phyloP scores from a whole-genome alignment of 2,329 filamentous ascomycete genomes.

The Colletotrichum sp. region DNA sequence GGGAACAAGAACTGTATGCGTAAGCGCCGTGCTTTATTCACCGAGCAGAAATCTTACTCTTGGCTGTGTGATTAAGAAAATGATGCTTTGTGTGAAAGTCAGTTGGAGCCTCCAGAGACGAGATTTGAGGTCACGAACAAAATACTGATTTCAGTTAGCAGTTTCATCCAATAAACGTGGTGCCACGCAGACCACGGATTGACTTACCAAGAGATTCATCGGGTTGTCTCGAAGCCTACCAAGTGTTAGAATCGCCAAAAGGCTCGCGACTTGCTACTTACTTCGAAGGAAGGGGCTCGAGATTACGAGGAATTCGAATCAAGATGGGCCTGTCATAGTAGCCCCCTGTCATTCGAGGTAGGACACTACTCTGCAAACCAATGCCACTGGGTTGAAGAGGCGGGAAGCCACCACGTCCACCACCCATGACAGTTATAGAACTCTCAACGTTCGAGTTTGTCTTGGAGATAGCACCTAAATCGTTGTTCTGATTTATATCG shows the following conservation, averaged over 20 bases:
- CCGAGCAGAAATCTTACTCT: slow-evolving; percentile 45
- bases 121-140: slow-evolving; percentile 38
- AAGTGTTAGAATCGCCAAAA: slow-evolving; percentile 41
- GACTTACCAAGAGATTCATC: slow-evolving; percentile 73
- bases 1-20: slow-evolving; percentile 52
- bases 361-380: neutral
- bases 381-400: neutral
- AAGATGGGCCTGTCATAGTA: slow-evolving; percentile 75
- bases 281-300: slow-evolving; percentile 53
- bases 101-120: neutral
- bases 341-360: slow-evolving; percentile 58
- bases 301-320: slow-evolving; percentile 57
- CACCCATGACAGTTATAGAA: neutral
- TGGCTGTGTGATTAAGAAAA: slow-evolving; percentile 81
- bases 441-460: neutral
- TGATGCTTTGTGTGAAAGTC: slow-evolving; percentile 46
- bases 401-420: neutral
- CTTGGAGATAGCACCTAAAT: slow-evolving; percentile 66
- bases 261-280: slow-evolving; percentile 20
- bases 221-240: slow-evolving; percentile 68
- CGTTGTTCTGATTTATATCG: slow-evolving; percentile 75
- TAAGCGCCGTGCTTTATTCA: neutral
- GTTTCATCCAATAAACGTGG: neutral
- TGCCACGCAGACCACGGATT: neutral
- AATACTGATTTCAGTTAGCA: slow-evolving; percentile 45